These are phyloP conservation scores for Leishmania mexicana DNA, from an alignment of 208 protist genomes.

Conservation along the genomic window DNA sequence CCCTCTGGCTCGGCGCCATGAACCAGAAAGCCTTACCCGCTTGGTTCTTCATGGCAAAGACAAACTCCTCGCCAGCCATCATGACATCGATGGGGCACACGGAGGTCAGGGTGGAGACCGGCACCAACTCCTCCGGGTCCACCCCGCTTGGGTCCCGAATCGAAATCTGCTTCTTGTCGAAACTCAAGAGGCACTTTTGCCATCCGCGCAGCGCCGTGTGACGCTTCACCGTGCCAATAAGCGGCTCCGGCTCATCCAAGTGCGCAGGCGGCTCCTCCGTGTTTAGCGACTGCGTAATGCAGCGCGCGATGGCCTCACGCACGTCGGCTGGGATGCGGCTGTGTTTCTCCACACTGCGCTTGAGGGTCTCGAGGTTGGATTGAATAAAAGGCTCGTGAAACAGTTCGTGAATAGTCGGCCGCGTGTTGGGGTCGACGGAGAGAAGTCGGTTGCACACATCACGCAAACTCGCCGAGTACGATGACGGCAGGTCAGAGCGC, in stretches of 20 bases:
- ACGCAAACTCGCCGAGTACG: conserved; percentile 52
- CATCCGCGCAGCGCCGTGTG: conserved; percentile 79
- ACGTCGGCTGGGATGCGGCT: conserved; percentile 62
- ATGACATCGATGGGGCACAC: conserved; percentile 82
- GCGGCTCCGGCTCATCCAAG: conserved; percentile 35
- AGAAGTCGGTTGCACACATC: conserved; percentile 65
- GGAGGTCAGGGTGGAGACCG: conserved; percentile 66
- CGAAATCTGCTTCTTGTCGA: conserved; percentile 48
- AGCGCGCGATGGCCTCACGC: conserved; percentile 58
- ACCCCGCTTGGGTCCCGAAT: conserved; percentile 37
- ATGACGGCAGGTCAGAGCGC: conserved; percentile 46
- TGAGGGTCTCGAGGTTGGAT: conserved; percentile 63
- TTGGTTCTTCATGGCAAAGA: conserved; percentile 88
- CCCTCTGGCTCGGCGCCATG: conserved; percentile 41
- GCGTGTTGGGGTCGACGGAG: conserved; percentile 55
- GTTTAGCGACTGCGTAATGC: conserved; percentile 62
- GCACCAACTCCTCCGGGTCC: conserved; percentile 55
- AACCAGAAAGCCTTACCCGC: conserved; percentile 87
- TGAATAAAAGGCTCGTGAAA: conserved; percentile 78
- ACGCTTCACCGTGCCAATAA: conserved; percentile 53
- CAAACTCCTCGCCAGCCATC: conserved; percentile 74
- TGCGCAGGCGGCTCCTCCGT: conserved; percentile 30
- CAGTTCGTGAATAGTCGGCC: conserved; percentile 63
- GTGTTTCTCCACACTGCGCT: conserved; percentile 78
- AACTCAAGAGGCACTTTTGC: conserved; percentile 77